These are phyloP conservation scores for Kuraishia ogatae DNA, from an alignment of 805 yeast genomes.

Conservation along the genomic window DNA sequence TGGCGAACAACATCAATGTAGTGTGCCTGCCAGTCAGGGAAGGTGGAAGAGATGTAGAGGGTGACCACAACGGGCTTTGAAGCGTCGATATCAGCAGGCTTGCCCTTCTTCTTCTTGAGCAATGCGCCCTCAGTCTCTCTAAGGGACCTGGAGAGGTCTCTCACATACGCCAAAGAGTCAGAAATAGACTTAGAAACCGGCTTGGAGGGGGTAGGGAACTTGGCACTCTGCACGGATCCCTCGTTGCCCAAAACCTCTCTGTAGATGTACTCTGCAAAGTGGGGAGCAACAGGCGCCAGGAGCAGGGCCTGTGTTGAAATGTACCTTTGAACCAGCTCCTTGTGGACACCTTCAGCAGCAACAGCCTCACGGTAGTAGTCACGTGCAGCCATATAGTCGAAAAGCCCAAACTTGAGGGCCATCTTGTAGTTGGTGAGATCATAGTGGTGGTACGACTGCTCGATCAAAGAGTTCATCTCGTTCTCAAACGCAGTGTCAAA, in stretches of 20 bases:
- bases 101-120: slow-evolving; percentile 78
- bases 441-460: slow-evolving; percentile 65
- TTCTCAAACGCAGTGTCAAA: slow-evolving; percentile 88
- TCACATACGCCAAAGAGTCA: slow-evolving; percentile 73
- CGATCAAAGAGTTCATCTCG: slow-evolving; percentile 81
- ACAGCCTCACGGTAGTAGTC: slow-evolving; percentile 86
- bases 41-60: slow-evolving; percentile 68
- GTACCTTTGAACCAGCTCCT: slow-evolving; percentile 69
- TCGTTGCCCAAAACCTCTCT: slow-evolving; percentile 67
- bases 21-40: slow-evolving; percentile 60
- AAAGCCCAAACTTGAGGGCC: slow-evolving; percentile 85
- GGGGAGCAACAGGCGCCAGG: slow-evolving; percentile 92
- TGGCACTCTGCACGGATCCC: slow-evolving; percentile 62
- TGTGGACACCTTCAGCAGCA: slow-evolving; percentile 59
- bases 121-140: slow-evolving; percentile 92
- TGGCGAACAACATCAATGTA: slow-evolving; percentile 65
- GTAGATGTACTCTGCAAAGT: slow-evolving; percentile 85
- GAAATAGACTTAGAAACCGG: slow-evolving; percentile 53
- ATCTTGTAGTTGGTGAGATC: slow-evolving; percentile 70
- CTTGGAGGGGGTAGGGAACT: slow-evolving; percentile 70
- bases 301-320: slow-evolving; percentile 81
- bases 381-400: slow-evolving; percentile 91
- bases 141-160: slow-evolving; percentile 68
- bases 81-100: slow-evolving; percentile 65
- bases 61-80: slow-evolving; percentile 66